Evolutionary conservation across 2,329 filamentous ascomycete species (phyloP).

Genomic region (Lizonia empirigonia): DNA sequence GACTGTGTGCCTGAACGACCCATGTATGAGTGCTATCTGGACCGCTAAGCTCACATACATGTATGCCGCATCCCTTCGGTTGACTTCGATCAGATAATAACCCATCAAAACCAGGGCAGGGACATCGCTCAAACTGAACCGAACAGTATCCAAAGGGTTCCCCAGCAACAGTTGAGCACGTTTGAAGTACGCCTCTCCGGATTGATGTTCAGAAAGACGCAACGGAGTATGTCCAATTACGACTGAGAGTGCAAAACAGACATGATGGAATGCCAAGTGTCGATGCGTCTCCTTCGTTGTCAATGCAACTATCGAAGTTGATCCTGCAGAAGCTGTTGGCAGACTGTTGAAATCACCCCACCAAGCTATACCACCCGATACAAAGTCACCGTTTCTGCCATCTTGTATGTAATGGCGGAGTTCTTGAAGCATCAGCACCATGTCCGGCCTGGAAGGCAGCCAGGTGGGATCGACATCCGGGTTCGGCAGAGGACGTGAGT

Average conservation of each 20-base stretch:
- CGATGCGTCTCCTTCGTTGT: conserved; percentile 26
- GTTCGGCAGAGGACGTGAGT: conserved; percentile 34
- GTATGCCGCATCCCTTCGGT: conserved; percentile 35
- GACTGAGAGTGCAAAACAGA: conserved; percentile 34
- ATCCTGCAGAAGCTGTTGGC: conserved; percentile 18
- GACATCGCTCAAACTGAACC: conserved; percentile 32
- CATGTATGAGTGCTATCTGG: conserved; percentile 35
- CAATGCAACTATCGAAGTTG: conserved; percentile 22
- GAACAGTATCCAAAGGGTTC: conserved; percentile 34
- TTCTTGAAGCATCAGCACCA: conserved; percentile 29
- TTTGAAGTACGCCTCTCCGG: conserved; percentile 34
- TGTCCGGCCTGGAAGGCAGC: conserved; percentile 29
- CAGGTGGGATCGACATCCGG: conserved; percentile 33
- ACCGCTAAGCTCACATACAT: conserved; percentile 36
- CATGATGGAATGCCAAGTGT: conserved; percentile 33
- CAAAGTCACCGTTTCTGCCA: conserved; percentile 28
- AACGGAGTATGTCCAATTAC: conserved; percentile 22
- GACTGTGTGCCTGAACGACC: conserved; percentile 24
- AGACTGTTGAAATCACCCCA: conserved; percentile 32
- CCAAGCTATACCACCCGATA: conserved; percentile 33
- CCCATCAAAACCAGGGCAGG: conserved; percentile 35
- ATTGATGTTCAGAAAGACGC: conserved; percentile 22
- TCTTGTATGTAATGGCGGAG: conserved; percentile 33
- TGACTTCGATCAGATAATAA: conserved; percentile 37
- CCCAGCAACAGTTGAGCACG: conserved; percentile 33